Base-by-base conservation (phyloP, 495 filamentous ascomycete genomes). In the Chaetomium tenue region DNA sequence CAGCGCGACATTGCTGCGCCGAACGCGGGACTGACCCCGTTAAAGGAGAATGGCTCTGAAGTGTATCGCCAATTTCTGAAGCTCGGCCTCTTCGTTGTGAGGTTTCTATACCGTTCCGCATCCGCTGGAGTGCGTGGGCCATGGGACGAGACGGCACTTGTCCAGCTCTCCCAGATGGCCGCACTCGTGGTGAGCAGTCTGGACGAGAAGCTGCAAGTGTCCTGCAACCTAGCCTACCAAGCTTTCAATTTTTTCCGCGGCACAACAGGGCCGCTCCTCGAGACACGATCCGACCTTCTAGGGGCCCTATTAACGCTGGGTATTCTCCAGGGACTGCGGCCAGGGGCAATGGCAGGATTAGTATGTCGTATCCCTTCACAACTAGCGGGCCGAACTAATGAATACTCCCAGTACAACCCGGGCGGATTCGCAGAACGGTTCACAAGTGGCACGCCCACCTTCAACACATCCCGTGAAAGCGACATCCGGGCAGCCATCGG, bases 251-350 rank as follows among this genome's bases (percentile, higher is more conserved):
- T 76, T 20, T 81, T 80, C 50, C 66, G 62, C 16, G 42, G 16
- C 11, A 4, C 56, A 18, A 25, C 58, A 1, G 28, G 54, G 23
- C 12, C 47, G 9, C 1, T 28, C 5, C 22, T 20, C 18, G 18
- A 44, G 11, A 23, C 47, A 0, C 28, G 55, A 5, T 44, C 61
- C 8, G 48, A 33, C 2, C 56, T 57, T 1, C 44, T 47, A n/a
- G 33, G 37, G 5, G 67, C 69, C 16, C 48, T 72, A 7, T 63
- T 82, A 33, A 73, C 76, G 15, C 69, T 80, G 50, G 79, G 80
- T 12, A 73, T 82, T 2, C 61, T 82, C 11, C 72, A 79, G 58
- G 80, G 78, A 15, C 66, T 82, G 33, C 69, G 76, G 66, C 78
- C 80, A 8, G 67, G 63, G 3, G 74, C 74, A 22, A 65, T 82